A percentile compares a stretch with the other conserved stretches of the same genome.
These are phyloP conservation scores for Phytophthora kernoviae DNA, from an alignment of 352 stramenopile species.

Conservation along the genomic window DNA sequence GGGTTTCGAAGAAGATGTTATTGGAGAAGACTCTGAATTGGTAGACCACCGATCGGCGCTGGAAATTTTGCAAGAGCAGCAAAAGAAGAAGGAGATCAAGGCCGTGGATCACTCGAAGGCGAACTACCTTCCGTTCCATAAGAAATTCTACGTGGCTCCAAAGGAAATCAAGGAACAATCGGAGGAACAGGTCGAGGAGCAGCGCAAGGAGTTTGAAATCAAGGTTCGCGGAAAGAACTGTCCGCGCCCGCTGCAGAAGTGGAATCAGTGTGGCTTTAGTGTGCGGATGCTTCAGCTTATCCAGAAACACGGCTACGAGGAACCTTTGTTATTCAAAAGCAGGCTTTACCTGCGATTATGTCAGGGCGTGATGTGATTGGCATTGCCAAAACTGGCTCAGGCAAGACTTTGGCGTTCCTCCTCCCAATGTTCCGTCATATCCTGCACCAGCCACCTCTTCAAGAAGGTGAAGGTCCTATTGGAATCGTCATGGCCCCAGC, in stretches of 20 bases:
- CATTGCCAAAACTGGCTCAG: conserved; percentile 98
- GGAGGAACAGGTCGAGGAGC: conserved; percentile 80
- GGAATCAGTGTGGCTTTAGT: conserved; percentile 97
- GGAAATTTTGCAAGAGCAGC: conserved; percentile 90
- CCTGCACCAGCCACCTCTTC: conserved; percentile 86
- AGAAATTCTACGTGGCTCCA: conserved; percentile 99
- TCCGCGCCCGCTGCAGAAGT: conserved; percentile 95
- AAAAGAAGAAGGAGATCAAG: conserved; percentile 95
- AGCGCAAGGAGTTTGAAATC: conserved; percentile 92
- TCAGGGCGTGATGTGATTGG: conserved; percentile 98
- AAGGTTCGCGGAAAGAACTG: conserved; percentile 97
- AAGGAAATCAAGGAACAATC: conserved; percentile 92
- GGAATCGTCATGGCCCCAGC: conserved; percentile 98
- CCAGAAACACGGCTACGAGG: conserved; percentile 91
- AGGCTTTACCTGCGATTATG: conserved; percentile 98
- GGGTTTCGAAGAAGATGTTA: conserved; percentile 85
- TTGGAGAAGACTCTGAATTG: conserved; percentile 77
- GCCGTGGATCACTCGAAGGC: conserved; percentile 96
- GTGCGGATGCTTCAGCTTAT: conserved; percentile 96
- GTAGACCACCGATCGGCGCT: conserved; percentile 85
- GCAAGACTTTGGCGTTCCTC: conserved; percentile 91
- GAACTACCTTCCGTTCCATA: conserved; percentile 97
- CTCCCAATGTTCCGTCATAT: conserved; percentile 97
- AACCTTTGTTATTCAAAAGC: conserved; percentile 98
- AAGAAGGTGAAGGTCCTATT: conserved; percentile 97